Percentiles rank a stretch among this genome's conserved stretches.
These are phyloP conservation scores for Prosopis cineraria DNA, from an alignment of 306 rosid species.

Conservation along the genomic window DNA sequence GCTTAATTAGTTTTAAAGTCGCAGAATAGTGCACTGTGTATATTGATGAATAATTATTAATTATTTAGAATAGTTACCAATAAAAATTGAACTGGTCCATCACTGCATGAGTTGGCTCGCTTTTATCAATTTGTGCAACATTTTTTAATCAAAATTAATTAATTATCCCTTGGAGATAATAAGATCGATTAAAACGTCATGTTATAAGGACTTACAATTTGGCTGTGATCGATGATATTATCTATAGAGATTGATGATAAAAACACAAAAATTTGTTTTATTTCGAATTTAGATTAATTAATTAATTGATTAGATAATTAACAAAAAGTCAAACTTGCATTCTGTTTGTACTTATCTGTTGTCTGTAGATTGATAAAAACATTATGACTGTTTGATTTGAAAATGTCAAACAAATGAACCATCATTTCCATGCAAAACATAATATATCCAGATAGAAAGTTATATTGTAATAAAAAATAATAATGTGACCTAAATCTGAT, in stretches of 20 bases:
- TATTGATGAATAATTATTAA: too few species aligned
- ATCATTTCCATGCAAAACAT: not conserved
- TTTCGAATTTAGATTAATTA: not conserved
- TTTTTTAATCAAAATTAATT: constrained; percentile 2
- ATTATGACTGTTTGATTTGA: not conserved
- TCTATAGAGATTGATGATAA: not conserved
- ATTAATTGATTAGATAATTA: not conserved
- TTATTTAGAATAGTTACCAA: too few species aligned
- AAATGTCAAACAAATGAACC: not conserved
- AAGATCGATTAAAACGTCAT: not conserved
- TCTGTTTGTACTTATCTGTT: not conserved
- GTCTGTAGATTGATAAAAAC: not conserved
- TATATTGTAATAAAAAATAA: not conserved
- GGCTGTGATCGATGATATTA: not conserved
- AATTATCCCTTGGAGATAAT: not conserved
- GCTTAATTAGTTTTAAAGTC: too few species aligned
- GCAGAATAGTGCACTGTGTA: too few species aligned
- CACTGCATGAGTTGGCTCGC: too few species aligned
- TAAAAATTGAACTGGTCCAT: too few species aligned
- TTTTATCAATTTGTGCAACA: constrained; percentile 7
- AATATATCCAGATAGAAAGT: not conserved
- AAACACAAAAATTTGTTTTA: not conserved
- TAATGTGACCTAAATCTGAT: not conserved
- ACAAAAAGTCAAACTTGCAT: not conserved
- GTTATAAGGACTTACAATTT: not conserved